Percentiles rank a stretch among this genome's conserved stretches.
phyloP scores from a whole-genome alignment of 208 protist genomes.

The Naegleria gruberi region DNA sequence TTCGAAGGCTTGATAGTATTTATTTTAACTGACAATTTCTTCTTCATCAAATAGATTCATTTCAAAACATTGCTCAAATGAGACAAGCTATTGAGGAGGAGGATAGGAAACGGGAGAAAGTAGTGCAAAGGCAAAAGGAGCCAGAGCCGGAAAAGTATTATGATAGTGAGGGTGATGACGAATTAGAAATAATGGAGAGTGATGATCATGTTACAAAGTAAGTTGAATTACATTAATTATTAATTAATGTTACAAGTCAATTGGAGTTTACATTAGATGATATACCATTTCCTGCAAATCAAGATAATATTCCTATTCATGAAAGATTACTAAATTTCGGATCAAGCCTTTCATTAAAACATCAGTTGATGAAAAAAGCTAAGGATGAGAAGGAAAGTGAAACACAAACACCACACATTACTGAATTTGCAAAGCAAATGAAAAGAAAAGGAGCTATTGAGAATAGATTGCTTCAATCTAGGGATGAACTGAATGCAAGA shows the following conservation, averaged over 20 bases:
- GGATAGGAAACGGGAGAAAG: neutral
- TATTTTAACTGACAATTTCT: neutral
- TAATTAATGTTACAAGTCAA: neutral
- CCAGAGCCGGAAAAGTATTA: neutral
- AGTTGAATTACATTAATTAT: neutral
- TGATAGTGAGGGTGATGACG: neutral
- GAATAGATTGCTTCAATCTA: neutral
- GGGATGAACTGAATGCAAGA: neutral
- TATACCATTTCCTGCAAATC: neutral
- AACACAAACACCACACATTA: neutral
- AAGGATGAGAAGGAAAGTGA: neutral
- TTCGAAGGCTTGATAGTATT: neutral
- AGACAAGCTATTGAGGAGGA: neutral
- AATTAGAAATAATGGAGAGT: neutral
- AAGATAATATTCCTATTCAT: neutral
- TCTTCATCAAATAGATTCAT: neutral
- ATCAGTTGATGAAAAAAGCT: neutral
- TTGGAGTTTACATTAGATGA: neutral
- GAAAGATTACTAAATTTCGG: neutral
- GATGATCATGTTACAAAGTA: neutral
- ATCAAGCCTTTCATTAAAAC: neutral
- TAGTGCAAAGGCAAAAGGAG: neutral
- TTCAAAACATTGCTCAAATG: neutral
- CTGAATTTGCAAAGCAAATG: neutral
- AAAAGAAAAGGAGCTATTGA: slow-evolving; percentile 1